These are phyloP conservation scores for Thalassiosira profunda DNA, from an alignment of 108 stramenopile species.

Conservation along the genomic window DNA sequence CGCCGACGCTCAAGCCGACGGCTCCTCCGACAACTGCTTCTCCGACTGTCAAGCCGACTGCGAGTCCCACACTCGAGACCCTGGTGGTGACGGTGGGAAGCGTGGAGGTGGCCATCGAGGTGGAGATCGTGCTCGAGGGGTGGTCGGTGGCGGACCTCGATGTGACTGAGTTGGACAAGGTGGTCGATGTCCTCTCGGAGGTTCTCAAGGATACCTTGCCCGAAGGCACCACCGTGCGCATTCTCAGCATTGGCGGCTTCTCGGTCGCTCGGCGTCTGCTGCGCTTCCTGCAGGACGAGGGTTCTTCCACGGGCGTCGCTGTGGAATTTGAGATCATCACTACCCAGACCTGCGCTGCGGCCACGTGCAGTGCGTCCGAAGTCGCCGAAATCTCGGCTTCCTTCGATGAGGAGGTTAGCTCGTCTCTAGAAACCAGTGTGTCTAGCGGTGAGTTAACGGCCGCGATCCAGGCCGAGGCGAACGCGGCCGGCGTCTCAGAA, in stretches of 20 bases:
- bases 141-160: slow-evolving; percentile 28
- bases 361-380: slow-evolving; percentile 10
- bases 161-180: slow-evolving; percentile 14
- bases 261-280: slow-evolving; percentile 24
- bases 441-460: too few species aligned
- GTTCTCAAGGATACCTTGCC: slow-evolving; percentile 20
- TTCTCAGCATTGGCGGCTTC: slow-evolving; percentile 37
- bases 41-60: slow-evolving; percentile 7
- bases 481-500: too few species aligned
- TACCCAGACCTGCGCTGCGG: slow-evolving; percentile 15
- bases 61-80: slow-evolving; percentile 29
- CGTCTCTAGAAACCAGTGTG: too few species aligned
- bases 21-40: slow-evolving; percentile 4
- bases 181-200: slow-evolving; percentile 23
- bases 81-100: slow-evolving; percentile 8
- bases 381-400: slow-evolving; percentile 15
- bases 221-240: slow-evolving; percentile 29
- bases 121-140: slow-evolving; percentile 18
- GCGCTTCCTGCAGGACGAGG: slow-evolving; percentile 24
- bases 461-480: too few species aligned
- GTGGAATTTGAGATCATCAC: slow-evolving; percentile 36
- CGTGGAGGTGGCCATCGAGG: slow-evolving; percentile 22
- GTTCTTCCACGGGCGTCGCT: slow-evolving; percentile 29
- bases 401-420: slow-evolving; percentile 18
- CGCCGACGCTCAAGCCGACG: slow-evolving; percentile 9